Conservation (phyloP, 2,329 filamentous ascomycete species). For the Talaromyces sp. region DNA sequence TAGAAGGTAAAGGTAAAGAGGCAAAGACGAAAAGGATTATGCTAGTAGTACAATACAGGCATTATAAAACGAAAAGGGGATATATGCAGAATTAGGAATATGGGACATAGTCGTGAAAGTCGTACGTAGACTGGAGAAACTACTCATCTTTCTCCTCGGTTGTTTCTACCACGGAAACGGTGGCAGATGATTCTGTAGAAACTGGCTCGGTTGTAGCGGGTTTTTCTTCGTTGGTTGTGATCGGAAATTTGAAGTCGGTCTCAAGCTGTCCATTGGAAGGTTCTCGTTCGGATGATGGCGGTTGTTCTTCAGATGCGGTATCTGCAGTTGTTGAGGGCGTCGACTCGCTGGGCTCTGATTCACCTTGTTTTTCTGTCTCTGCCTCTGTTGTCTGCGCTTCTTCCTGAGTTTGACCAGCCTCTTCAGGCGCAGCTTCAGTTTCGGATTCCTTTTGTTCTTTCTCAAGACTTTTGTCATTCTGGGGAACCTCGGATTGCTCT, state of each 20-base stretch:
- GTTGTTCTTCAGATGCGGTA: neutral
- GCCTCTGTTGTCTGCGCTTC: neutral
- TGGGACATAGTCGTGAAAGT: conserved; percentile 10
- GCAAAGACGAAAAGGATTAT: neutral
- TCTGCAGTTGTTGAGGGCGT: neutral
- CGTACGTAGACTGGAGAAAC: conserved; percentile 1
- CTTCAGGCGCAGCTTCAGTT: neutral
- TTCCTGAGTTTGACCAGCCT: neutral
- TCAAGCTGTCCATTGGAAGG: neutral
- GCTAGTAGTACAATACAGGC: conserved; percentile 11
- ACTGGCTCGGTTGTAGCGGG: neutral
- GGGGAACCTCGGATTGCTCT: neutral
- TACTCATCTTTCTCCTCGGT: conserved; percentile 11
- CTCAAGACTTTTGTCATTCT: neutral
- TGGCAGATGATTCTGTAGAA: neutral
- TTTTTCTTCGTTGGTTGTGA: neutral
- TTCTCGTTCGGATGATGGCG: neutral
- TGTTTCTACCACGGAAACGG: conserved; percentile 10
- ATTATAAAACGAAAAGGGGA: neutral
- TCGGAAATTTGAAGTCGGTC: conserved; percentile 1
- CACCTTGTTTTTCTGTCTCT: neutral
- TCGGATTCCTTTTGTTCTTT: neutral
- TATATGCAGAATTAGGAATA: conserved; percentile 4
- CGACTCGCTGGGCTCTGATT: neutral
- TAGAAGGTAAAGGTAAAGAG: neutral